Conservation (phyloP, 257 asterid species). For the Rauvolfia tetraphylla region DNA sequence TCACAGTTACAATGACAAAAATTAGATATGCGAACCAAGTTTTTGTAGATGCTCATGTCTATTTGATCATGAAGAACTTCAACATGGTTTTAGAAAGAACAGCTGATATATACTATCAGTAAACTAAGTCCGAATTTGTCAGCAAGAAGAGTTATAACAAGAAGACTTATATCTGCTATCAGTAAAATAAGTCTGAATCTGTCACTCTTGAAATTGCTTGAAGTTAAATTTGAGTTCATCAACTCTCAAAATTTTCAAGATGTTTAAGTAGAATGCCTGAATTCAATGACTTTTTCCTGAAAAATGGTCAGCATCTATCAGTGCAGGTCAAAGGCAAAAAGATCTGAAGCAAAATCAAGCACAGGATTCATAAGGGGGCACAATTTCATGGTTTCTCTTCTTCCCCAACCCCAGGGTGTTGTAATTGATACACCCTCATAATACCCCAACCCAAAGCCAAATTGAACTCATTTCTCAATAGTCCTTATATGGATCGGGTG, state of each 20-base stretch:
- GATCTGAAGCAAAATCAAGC: neutral
- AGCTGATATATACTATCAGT: neutral
- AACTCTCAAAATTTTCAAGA: neutral
- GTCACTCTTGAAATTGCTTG: neutral
- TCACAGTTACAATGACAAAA: neutral
- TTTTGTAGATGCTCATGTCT: neutral
- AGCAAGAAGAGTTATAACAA: no score
- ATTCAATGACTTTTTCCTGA: neutral
- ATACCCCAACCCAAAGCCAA: neutral
- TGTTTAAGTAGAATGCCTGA: neutral
- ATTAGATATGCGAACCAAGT: neutral
- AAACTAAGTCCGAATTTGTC: neutral
- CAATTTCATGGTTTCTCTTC: neutral
- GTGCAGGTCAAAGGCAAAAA: neutral
- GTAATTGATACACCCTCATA: neutral
- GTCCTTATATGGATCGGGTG: neutral
- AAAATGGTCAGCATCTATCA: neutral
- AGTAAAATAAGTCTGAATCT: no score
- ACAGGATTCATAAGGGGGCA: neutral
- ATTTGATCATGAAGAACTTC: neutral
- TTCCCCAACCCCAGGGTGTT: neutral
- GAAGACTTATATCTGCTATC: no score
- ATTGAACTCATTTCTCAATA: neutral
- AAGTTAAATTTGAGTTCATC: neutral
- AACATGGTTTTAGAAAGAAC: neutral